These are phyloP conservation scores for Spathaspora boniae DNA, from an alignment of 805 yeast species.

Conservation along the genomic window DNA sequence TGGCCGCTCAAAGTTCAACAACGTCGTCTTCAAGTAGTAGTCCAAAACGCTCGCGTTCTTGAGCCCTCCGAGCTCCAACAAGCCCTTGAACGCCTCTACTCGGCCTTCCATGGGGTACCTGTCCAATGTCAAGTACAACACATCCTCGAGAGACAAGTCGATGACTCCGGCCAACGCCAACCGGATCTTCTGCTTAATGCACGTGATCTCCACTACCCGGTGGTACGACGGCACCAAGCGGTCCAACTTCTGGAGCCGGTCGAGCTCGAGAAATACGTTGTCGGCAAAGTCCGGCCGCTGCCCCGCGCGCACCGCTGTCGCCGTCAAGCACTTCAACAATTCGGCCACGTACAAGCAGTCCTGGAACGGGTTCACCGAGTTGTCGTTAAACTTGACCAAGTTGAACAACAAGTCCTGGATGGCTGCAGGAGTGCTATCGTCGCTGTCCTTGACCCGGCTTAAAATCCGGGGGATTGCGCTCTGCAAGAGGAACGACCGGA, in stretches of 20 bases:
- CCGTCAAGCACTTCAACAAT: slow-evolving; percentile 54
- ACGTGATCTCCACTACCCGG: slow-evolving; percentile 48
- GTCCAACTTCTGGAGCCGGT: slow-evolving; percentile 75
- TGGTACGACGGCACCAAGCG: slow-evolving; percentile 80
- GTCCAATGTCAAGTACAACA: slow-evolving; percentile 50
- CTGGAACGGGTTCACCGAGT: slow-evolving; percentile 69
- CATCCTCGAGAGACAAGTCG: slow-evolving; percentile 49
- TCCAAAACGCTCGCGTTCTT: slow-evolving; percentile 57
- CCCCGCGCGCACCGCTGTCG: slow-evolving; percentile 9
- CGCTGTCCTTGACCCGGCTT: slow-evolving; percentile 55
- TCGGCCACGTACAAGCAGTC: slow-evolving; percentile 66
- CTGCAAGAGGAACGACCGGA: slow-evolving; percentile 65
- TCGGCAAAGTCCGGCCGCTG: slow-evolving; percentile 15
- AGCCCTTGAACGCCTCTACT: slow-evolving; percentile 63
- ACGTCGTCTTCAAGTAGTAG: slow-evolving; percentile 56
- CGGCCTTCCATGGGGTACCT: slow-evolving; percentile 52
- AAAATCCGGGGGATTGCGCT: slow-evolving; percentile 65
- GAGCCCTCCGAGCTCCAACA: slow-evolving; percentile 74
- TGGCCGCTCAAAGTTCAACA: slow-evolving; percentile 50
- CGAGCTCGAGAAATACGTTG: slow-evolving; percentile 57
- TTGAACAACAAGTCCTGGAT: slow-evolving; percentile 64
- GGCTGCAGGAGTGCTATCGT: slow-evolving; percentile 56
- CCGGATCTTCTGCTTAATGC: slow-evolving; percentile 56
- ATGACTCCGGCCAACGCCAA: slow-evolving; percentile 56
- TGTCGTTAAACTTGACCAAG: slow-evolving; percentile 79